Percentiles rank a stretch among this genome's conserved stretches.
Evolutionary conservation across 352 stramenopile genomes (phyloP).

Genomic region (Peronospora farinosa): DNA sequence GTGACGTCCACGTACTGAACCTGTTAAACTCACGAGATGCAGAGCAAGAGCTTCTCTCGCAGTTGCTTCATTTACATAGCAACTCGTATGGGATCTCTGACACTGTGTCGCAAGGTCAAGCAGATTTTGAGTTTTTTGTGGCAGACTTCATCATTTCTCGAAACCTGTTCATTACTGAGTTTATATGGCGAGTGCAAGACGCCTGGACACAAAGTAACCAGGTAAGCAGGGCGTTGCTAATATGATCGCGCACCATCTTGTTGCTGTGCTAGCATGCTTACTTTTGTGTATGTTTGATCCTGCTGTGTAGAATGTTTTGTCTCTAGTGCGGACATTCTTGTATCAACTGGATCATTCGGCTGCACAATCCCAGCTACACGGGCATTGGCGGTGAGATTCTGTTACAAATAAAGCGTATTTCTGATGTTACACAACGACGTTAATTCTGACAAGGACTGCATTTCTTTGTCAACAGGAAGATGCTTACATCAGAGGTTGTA

Average conservation of each 20-base stretch:
- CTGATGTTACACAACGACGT: not conserved
- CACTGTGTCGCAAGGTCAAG: slow-evolving; percentile 4
- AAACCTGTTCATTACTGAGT: slow-evolving; percentile 22
- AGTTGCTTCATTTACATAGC: slow-evolving; percentile 19
- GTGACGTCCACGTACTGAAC: slow-evolving; percentile 5
- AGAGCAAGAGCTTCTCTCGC: slow-evolving; percentile 25
- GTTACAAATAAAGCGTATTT: not conserved
- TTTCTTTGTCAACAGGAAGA: slow-evolving; percentile 16
- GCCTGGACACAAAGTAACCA: not conserved
- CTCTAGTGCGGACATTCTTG: slow-evolving; percentile 27
- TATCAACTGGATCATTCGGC: slow-evolving; percentile 19
- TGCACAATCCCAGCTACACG: slow-evolving; percentile 14
- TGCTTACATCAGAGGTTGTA: slow-evolving; percentile 23
- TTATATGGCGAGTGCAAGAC: slow-evolving; percentile 11
- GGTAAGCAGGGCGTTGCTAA: slow-evolving; percentile 12
- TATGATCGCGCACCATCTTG: slow-evolving; percentile 3
- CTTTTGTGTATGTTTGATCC: not conserved
- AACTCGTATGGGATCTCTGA: not conserved
- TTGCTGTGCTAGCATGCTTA: slow-evolving; percentile 6
- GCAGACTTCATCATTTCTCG: slow-evolving; percentile 29
- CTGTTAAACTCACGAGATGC: slow-evolving; percentile 19
- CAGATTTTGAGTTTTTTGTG: slow-evolving; percentile 29
- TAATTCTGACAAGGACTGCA: slow-evolving; percentile 2
- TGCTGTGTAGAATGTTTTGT: slow-evolving; percentile 19
- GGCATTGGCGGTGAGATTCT: slow-evolving; percentile 26